Conservation (phyloP, 495 filamentous ascomycete genomes). For the Penicillium parvum region DNA sequence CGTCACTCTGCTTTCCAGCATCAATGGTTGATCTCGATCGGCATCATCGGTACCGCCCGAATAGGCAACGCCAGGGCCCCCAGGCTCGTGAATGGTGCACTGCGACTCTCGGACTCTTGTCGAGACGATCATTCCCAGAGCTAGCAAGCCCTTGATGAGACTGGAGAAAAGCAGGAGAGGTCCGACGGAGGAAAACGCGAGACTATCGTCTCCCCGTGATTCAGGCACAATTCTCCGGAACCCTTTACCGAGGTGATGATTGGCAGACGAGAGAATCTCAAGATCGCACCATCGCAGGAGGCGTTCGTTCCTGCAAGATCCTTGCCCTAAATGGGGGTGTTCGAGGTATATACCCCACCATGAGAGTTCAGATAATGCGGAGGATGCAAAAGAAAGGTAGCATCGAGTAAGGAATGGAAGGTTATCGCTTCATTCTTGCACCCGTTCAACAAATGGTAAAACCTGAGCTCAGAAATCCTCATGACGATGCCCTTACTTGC, state of each 20-base stretch:
- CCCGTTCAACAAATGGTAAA: too few relatives aligned
- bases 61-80: not conserved
- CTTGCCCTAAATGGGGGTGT: slow-evolving; percentile 7
- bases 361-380: too few relatives aligned
- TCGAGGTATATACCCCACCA: slow-evolving; percentile 14
- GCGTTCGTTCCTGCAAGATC: slow-evolving; percentile 14
- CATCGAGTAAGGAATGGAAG: slow-evolving; percentile 24
- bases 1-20: not conserved
- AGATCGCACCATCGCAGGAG: slow-evolving; percentile 14
- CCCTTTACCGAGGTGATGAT: slow-evolving; percentile 13
- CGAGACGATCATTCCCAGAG: slow-evolving; percentile 16
- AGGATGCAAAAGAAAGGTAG: slow-evolving; percentile 11
- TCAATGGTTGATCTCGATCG: not conserved
- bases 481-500: slow-evolving; percentile 24
- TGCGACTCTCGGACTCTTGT: slow-evolving; percentile 15
- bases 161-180: not conserved
- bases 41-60: not conserved
- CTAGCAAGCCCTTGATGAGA: not conserved
- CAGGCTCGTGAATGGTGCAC: slow-evolving; percentile 10
- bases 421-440: not conserved
- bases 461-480: slow-evolving; percentile 11
- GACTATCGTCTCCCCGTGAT: too few relatives aligned
- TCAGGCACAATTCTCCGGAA: not conserved
- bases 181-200: not conserved
- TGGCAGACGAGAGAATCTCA: slow-evolving; percentile 8